phyloP scores from a whole-genome alignment of 352 stramenopile genomes.

The Globisporangium orthogonon region DNA sequence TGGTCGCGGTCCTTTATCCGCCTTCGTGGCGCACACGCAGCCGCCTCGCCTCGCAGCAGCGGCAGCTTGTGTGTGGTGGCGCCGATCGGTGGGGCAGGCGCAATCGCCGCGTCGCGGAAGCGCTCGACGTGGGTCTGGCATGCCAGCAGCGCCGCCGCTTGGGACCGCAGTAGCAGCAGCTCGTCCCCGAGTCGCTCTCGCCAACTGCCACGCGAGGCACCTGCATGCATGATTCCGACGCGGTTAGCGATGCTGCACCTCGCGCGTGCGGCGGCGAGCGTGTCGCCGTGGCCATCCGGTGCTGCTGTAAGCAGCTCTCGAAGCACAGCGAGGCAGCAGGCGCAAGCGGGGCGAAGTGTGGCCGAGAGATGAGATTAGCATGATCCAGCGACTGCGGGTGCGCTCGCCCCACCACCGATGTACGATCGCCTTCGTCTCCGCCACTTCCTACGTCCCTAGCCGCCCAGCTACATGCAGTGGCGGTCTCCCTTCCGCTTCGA shows the following conservation, averaged over 20 bases:
- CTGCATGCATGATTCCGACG: too few relatives aligned
- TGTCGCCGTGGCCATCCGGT: not conserved
- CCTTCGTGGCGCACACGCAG: too few relatives aligned
- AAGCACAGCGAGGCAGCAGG: too few relatives aligned
- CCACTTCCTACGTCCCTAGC: too few relatives aligned
- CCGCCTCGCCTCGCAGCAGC: not conserved
- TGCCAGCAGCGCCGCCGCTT: not conserved
- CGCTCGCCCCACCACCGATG: not conserved
- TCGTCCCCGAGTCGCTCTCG: not conserved
- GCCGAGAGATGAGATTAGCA: too few relatives aligned
- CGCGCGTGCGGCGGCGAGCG: not conserved
- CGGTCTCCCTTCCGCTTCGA: constrained; percentile 87
- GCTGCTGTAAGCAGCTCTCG: not conserved
- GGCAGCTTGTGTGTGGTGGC: not conserved
- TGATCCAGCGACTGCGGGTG: too few relatives aligned
- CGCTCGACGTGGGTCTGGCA: not conserved
- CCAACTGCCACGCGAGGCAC: not conserved
- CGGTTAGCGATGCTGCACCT: not conserved
- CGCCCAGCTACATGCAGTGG: constrained; percentile 54
- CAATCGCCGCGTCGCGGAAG: not conserved
- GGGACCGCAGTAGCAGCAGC: not conserved
- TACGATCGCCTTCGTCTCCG: too few relatives aligned
- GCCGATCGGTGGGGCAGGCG: too few relatives aligned
- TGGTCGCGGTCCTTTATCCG: too few relatives aligned
- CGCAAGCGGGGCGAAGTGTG: too few relatives aligned